Percentiles rank a stretch among this genome's conserved stretches.
Conservation (phyloP, 1,139 yeast species). For the Scheffersomyces illinoinensis region DNA sequence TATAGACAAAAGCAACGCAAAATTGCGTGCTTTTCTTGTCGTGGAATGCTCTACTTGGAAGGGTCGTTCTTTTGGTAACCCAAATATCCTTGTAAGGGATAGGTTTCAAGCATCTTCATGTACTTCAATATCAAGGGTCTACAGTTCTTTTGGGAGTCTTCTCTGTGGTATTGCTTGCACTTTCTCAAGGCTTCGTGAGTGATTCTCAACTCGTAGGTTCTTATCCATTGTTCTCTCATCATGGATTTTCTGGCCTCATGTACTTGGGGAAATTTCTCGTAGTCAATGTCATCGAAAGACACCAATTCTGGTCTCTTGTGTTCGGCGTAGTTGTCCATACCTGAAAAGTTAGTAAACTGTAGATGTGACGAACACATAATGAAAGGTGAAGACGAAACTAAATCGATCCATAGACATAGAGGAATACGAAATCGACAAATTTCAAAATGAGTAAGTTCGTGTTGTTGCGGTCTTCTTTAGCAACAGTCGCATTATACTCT, state of each 20-base stretch:
- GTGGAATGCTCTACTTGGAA: conserved; percentile 46
- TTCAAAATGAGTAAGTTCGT: not conserved
- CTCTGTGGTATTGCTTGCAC: conserved; percentile 74
- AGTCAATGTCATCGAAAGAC: conserved; percentile 82
- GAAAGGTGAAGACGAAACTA: not conserved
- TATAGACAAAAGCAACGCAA: not conserved
- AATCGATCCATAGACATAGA: not conserved
- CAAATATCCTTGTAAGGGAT: conserved; percentile 69
- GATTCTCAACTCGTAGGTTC: conserved; percentile 65
- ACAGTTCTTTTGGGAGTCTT: conserved; percentile 73
- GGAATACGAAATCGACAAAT: not conserved
- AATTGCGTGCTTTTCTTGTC: not conserved
- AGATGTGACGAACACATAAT: not conserved
- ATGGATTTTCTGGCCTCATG: conserved; percentile 74
- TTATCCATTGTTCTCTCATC: conserved; percentile 80
- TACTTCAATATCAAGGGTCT: conserved; percentile 68
- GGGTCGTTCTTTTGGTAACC: conserved; percentile 89
- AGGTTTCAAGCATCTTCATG: conserved; percentile 70
- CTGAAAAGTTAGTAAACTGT: conserved; percentile 20
- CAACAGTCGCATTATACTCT: not conserved
- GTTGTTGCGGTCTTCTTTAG: not conserved
- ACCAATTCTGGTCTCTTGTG: conserved; percentile 73
- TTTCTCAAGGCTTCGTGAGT: conserved; percentile 75
- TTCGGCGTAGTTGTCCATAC: conserved; percentile 41
- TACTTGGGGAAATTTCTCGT: conserved; percentile 63